Conservation (phyloP, 352 stramenopile species). For the Phytophthora meadii region DNA sequence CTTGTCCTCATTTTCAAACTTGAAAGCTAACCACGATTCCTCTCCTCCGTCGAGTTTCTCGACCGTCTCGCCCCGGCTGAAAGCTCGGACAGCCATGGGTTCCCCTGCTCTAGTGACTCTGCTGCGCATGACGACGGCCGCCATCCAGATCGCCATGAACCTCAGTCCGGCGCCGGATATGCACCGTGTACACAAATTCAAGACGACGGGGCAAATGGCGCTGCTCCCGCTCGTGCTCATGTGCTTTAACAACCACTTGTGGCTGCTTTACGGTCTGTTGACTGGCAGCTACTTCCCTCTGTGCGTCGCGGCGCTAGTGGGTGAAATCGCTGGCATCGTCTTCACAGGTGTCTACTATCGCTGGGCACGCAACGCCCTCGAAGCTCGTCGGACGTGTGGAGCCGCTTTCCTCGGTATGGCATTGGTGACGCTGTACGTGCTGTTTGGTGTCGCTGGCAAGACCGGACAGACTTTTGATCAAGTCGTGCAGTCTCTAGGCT, state of each 20-base stretch:
- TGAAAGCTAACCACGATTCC: slow-evolving; percentile 33
- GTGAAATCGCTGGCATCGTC: slow-evolving; percentile 21
- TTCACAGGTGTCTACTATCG: slow-evolving; percentile 41
- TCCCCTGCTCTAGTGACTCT: slow-evolving; percentile 32
- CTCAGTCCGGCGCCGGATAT: slow-evolving; percentile 40
- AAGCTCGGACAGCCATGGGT: slow-evolving; percentile 24
- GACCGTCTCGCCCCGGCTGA: slow-evolving; percentile 41
- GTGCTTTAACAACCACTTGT: slow-evolving; percentile 52
- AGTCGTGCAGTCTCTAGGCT: slow-evolving; percentile 39
- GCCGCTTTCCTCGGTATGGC: slow-evolving; percentile 19
- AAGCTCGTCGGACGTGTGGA: slow-evolving; percentile 19
- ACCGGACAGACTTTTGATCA: slow-evolving; percentile 34
- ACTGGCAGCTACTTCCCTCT: slow-evolving; percentile 39
- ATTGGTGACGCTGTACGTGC: slow-evolving; percentile 41
- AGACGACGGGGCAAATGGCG: slow-evolving; percentile 43
- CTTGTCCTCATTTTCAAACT: slow-evolving; percentile 35
- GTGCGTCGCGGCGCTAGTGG: slow-evolving; percentile 24
- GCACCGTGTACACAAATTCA: slow-evolving; percentile 30
- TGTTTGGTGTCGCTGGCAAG: slow-evolving; percentile 41
- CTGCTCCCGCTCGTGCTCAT: slow-evolving; percentile 53
- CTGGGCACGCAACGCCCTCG: slow-evolving; percentile 23
- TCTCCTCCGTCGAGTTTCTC: slow-evolving; percentile 18
- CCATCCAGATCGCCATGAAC: slow-evolving; percentile 47
- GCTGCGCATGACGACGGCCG: slow-evolving; percentile 37
- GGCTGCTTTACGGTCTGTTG: slow-evolving; percentile 45